These are phyloP conservation scores for Neurospora sp. DNA, from an alignment of 495 filamentous ascomycete species.

Conservation along the genomic window DNA sequence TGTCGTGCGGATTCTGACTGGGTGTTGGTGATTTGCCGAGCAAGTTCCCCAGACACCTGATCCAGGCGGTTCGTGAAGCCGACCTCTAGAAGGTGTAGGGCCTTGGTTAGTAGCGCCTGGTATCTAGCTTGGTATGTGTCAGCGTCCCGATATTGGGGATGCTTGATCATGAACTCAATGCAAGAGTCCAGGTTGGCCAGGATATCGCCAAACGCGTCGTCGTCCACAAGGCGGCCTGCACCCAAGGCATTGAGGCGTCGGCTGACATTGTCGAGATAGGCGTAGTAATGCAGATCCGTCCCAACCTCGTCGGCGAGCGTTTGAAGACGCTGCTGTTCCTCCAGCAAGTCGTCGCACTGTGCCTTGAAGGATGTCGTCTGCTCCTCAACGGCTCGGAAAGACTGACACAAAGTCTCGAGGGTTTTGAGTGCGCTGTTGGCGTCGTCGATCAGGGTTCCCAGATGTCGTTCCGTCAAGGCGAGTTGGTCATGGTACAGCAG, in stretches of 20 bases:
- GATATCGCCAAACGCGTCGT: conserved; percentile 75
- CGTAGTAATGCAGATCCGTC: conserved; percentile 80
- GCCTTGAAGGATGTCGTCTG: conserved; percentile 87
- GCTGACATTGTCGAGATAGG: conserved; percentile 83
- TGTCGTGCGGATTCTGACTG: conserved; percentile 40
- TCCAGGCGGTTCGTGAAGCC: conserved; percentile 37
- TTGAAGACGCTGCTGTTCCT: conserved; percentile 66
- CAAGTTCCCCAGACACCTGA: conserved; percentile 34
- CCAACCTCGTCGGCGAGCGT: conserved; percentile 70
- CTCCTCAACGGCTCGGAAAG: conserved; percentile 74
- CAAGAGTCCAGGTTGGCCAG: conserved; percentile 75
- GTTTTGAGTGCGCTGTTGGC: conserved; percentile 63
- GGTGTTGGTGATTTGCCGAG: conserved; percentile 32
- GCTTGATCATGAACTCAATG: conserved; percentile 75
- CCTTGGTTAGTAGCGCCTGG: conserved; percentile 60
- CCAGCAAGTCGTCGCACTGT: conserved; percentile 76
- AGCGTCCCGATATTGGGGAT: conserved; percentile 75
- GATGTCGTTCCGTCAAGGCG: conserved; percentile 62
- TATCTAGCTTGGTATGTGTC: conserved; percentile 83
- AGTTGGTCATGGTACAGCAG: conserved; percentile 74
- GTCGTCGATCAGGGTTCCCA: conserved; percentile 67
- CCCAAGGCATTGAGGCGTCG: conserved; percentile 85
- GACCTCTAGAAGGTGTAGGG: conserved; percentile 43
- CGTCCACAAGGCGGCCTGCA: conserved; percentile 69
- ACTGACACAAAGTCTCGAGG: conserved; percentile 64